A percentile compares a stretch with the other conserved stretches of the same genome.
Conservation (phyloP, 768 basidiomycete genomes). For the Kwoniella sp. region DNA sequence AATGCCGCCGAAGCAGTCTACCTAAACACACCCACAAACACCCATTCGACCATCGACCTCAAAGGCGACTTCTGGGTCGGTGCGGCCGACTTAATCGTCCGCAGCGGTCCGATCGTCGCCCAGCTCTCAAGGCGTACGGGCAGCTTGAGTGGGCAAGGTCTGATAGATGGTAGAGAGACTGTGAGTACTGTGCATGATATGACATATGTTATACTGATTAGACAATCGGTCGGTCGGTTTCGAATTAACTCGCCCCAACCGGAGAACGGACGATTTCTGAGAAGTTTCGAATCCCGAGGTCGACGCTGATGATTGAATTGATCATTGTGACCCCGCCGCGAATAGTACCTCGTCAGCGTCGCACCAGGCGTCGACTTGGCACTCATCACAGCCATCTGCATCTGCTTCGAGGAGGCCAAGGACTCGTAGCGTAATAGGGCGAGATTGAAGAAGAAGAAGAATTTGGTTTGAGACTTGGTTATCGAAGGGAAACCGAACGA, state of each 20-base stretch:
- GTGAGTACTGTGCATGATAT: slow-evolving; percentile 22
- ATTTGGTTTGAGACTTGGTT: slow-evolving; percentile 36
- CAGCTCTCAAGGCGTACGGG: slow-evolving; percentile 45
- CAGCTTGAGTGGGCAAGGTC: slow-evolving; percentile 45
- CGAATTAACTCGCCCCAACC: no score
- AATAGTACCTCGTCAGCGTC: slow-evolving; percentile 51
- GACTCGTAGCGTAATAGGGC: background rate
- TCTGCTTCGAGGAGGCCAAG: slow-evolving; percentile 49
- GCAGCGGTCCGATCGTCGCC: slow-evolving; percentile 41
- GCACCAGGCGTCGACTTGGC: slow-evolving; percentile 53
- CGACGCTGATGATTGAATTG: no score
- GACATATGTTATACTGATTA: background rate
- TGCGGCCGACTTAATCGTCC: slow-evolving; percentile 42
- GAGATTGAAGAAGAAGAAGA: slow-evolving; percentile 45
- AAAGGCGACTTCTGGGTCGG: slow-evolving; percentile 51
- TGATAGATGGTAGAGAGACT: slow-evolving; percentile 38
- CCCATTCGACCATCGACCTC: slow-evolving; percentile 34
- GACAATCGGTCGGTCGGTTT: no score
- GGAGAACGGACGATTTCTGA: no score
- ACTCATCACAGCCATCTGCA: slow-evolving; percentile 52
- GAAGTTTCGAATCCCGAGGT: no score
- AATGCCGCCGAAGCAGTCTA: slow-evolving; percentile 51
- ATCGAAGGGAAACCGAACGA: no score
- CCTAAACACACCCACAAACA: slow-evolving; percentile 38
- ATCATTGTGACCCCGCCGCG: no score